Conservation (phyloP, 345 rosid genomes). For the Adansonia digitata region DNA sequence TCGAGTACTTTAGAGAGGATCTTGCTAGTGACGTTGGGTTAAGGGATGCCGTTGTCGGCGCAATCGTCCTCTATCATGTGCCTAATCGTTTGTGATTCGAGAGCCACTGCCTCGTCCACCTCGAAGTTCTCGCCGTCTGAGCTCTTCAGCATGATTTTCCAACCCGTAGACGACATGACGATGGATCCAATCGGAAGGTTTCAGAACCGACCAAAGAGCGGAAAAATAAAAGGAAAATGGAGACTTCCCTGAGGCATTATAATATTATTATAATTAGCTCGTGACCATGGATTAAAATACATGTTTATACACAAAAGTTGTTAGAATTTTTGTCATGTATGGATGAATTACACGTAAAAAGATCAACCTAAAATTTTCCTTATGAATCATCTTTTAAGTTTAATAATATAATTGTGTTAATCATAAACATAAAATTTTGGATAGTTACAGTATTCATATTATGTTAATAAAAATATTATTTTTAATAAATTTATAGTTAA, state of each 20-base stretch:
- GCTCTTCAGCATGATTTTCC: conserved; percentile 44
- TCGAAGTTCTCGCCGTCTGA: conserved; percentile 65
- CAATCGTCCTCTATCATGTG: conserved; percentile 68
- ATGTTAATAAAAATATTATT: too few species aligned
- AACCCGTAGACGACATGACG: conserved; percentile 14
- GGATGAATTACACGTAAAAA: too few species aligned
- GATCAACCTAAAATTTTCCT: too few species aligned
- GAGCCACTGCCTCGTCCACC: conserved; percentile 54
- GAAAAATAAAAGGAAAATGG: neutral
- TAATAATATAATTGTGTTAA: too few species aligned
- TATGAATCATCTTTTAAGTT: too few species aligned
- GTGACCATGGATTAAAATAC: too few species aligned
- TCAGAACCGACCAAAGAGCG: neutral
- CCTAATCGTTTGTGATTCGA: conserved; percentile 58
- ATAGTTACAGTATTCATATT: too few species aligned
- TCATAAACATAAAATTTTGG: too few species aligned
- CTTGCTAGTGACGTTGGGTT: conserved; percentile 64
- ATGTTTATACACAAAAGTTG: too few species aligned
- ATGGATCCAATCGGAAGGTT: neutral
- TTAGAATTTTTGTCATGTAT: too few species aligned
- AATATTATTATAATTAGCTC: too few species aligned
- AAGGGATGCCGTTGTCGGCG: conserved; percentile 50
- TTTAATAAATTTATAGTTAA: too few species aligned
- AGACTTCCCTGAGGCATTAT: neutral
- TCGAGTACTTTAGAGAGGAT: conserved; percentile 67